Conservation (phyloP, 805 yeast genomes). For the Yarrowia keelungensis region DNA sequence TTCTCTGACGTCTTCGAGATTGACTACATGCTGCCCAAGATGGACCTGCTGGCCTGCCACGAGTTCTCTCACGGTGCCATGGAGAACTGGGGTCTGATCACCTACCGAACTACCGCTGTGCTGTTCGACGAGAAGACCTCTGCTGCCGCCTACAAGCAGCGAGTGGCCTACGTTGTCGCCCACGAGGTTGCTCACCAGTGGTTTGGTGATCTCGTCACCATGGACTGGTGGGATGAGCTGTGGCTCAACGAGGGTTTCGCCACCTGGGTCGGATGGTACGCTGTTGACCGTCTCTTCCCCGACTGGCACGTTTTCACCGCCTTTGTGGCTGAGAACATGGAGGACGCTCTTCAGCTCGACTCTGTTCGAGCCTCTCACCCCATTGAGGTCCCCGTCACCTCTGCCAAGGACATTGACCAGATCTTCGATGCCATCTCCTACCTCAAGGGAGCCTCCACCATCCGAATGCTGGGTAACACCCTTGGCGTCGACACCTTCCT, state of each 20-base stretch:
- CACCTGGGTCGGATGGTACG: slow-evolving; percentile 90
- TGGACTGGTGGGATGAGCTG: slow-evolving; percentile 92
- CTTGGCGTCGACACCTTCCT: slow-evolving; percentile 78
- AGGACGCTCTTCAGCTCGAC: slow-evolving; percentile 73
- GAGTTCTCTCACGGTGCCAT: slow-evolving; percentile 88
- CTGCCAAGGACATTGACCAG: slow-evolving; percentile 81
- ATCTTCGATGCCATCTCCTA: slow-evolving; percentile 86
- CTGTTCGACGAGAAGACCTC: slow-evolving; percentile 71
- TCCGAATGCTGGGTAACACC: slow-evolving; percentile 82
- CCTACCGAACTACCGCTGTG: slow-evolving; percentile 78
- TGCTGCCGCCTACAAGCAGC: slow-evolving; percentile 65
- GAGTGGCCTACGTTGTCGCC: slow-evolving; percentile 85
- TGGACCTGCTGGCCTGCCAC: slow-evolving; percentile 82
- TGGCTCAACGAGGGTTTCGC: slow-evolving; percentile 92
- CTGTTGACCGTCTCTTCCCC: slow-evolving; percentile 76
- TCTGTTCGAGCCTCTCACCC: slow-evolving; percentile 84
- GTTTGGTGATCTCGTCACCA: slow-evolving; percentile 89
- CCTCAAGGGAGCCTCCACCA: slow-evolving; percentile 78
- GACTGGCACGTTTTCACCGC: slow-evolving; percentile 88
- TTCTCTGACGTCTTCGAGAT: slow-evolving; percentile 77
- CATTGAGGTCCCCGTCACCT: slow-evolving; percentile 79
- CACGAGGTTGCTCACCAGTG: slow-evolving; percentile 93
- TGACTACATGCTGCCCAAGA: slow-evolving; percentile 78
- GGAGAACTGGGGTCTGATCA: slow-evolving; percentile 80
- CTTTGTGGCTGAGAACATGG: slow-evolving; percentile 76